Base-by-base conservation (phyloP, 2,329 filamentous ascomycete genomes). In the Torrubiella hemipterigena region DNA sequence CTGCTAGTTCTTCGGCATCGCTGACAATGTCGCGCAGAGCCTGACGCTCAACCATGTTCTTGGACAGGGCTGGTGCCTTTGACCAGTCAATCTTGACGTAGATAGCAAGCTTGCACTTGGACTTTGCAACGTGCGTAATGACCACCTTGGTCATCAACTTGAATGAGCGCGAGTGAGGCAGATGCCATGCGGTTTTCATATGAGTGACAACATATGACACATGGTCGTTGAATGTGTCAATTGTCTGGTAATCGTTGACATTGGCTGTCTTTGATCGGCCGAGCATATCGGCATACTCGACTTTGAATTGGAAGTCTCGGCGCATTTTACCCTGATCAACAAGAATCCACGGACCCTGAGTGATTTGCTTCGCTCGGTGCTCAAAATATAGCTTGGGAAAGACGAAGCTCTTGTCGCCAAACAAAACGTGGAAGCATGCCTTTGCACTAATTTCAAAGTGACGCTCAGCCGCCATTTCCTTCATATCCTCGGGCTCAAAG, bases 361-460 rank as follows among this genome's bases (percentile, higher is more conserved):
- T 75, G 39, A 95, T 86, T 39, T 78, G 75, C 51, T 78, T 73
- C 11, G 82, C 84, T 45, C 77, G 71, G 31, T 82, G 72, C 51
- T 93, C 85, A 50, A 84, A 80, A 51, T 95, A 89, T 18, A 96
- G 65, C 47, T 89, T 77, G 45, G 91, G 85, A 58, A 95, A 98
- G 23, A 96, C 78, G 20, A 87, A 84, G 51, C 84, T 93, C 58
- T 89, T 93, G 55, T 98, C 91, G 22, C 91, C 91, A 54, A 96
- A 98, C 31, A 98, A 69, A 12, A 96, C 83, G 49, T 96, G 89
- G 54, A 96, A 98, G 35, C 94, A 76, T 0, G 84, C 85, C 54
- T 98, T 96, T 28, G 91, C 81, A 39, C 84, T 93, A 38, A 96
- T 78, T 42, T 93, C 81, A 51, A 93, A 94, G 41, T 85, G 72